Percentiles rank a stretch among this genome's conserved stretches.
These are phyloP conservation scores for Hyphopichia fennica DNA, from an alignment of 1,139 yeast species.

Conservation along the genomic window DNA sequence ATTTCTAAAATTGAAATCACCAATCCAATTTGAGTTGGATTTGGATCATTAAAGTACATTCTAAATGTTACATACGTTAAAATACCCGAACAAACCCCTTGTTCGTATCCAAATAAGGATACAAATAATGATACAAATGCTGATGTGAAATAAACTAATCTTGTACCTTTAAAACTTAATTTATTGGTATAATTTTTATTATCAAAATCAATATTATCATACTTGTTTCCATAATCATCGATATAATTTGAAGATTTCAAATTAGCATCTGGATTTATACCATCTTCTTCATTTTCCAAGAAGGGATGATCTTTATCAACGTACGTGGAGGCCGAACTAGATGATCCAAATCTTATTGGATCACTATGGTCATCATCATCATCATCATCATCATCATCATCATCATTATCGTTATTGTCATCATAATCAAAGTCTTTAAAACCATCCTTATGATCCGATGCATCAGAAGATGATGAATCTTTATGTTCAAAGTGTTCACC, in stretches of 20 bases:
- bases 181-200: conserved; percentile 32
- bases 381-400: conserved; percentile 7
- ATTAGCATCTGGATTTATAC: background rate
- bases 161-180: conserved; percentile 38
- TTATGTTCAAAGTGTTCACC: background rate
- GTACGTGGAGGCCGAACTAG: conserved; percentile 1
- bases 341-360: conserved; percentile 9
- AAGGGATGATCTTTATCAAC: conserved; percentile 1
- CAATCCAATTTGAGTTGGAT: conserved; percentile 47
- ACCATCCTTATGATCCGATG: too few relatives aligned
- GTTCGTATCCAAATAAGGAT: conserved; percentile 85
- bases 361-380: conserved; percentile 6
- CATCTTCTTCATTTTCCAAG: background rate
- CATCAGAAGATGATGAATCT: too few relatives aligned
- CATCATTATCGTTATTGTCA: too few relatives aligned
- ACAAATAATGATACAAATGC: conserved; percentile 83
- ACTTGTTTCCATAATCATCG: conserved; percentile 38
- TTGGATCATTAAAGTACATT: conserved; percentile 44
- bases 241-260: conserved; percentile 3
- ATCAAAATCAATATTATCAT: conserved; percentile 40
- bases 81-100: conserved; percentile 87
- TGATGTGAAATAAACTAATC: conserved; percentile 69
- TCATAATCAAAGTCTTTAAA: too few relatives aligned
- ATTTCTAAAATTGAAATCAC: conserved; percentile 53
- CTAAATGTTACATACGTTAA: conserved; percentile 47